Evolutionary conservation across 805 yeast genomes (phyloP).

Genomic region (Yamadazyma laniorum): DNA sequence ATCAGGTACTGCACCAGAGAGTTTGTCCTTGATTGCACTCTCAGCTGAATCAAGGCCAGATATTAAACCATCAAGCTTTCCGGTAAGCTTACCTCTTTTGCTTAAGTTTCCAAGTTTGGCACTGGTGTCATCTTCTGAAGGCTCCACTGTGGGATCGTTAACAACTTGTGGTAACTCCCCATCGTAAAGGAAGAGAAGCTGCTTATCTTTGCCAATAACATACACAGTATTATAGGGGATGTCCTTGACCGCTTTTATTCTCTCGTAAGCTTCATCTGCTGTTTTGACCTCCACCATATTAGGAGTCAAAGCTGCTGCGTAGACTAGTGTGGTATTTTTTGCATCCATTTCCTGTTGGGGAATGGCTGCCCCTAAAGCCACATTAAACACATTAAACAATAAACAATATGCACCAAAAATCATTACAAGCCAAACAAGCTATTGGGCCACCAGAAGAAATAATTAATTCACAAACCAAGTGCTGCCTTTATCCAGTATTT

Average conservation of each 20-base stretch:
- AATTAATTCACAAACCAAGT: constrained; percentile 1
- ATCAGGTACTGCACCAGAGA: constrained; percentile 1
- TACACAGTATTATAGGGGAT: not conserved
- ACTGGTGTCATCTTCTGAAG: not conserved
- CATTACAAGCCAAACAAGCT: not conserved
- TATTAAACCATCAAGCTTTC: constrained; percentile 2
- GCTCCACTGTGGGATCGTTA: not conserved
- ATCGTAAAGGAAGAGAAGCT: constrained; percentile 3
- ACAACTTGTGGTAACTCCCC: constrained; percentile 1
- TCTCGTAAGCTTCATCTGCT: not conserved
- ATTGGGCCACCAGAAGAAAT: constrained; percentile 5
- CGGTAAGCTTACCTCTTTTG: constrained; percentile 1
- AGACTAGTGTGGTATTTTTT: constrained; percentile 3
- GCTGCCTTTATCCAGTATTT: too few relatives aligned
- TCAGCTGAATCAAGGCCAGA: not conserved
- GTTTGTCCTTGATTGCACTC: not conserved
- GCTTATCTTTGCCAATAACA: not conserved
- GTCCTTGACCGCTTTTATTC: not conserved
- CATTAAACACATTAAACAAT: not conserved
- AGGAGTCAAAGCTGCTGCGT: not conserved
- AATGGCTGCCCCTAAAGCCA: not conserved
- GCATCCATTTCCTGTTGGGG: constrained; percentile 4
- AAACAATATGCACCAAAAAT: not conserved
- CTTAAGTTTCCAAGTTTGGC: not conserved
- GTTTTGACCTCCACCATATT: constrained; percentile 2